phyloP scores from a whole-genome alignment of 2,329 filamentous ascomycete species.

The Colletotrichum horii region DNA sequence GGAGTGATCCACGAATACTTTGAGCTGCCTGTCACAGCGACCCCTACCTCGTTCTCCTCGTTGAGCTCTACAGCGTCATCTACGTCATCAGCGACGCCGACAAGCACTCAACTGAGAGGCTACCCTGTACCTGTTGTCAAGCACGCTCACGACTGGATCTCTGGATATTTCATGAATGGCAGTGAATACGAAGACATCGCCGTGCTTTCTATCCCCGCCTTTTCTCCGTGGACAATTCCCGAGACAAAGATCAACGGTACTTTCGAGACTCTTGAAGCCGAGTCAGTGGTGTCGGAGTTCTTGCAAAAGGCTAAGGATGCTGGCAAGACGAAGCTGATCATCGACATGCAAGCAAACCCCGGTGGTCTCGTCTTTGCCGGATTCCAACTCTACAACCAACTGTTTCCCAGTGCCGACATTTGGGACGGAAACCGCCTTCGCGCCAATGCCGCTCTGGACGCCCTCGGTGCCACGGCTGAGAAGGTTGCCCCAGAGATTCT shows the following conservation, averaged over 20 bases:
- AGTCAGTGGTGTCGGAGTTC: slow-evolving; percentile 38
- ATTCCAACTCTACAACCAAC: slow-evolving; percentile 51
- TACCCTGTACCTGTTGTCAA: slow-evolving; percentile 29
- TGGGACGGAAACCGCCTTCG: slow-evolving; percentile 21
- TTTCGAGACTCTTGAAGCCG: slow-evolving; percentile 23
- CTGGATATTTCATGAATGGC: slow-evolving; percentile 31
- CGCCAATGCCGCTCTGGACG: slow-evolving; percentile 14
- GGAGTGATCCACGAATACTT: background rate
- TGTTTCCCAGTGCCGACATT: slow-evolving; percentile 30
- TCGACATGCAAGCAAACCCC: slow-evolving; percentile 66
- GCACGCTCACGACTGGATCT: slow-evolving; percentile 26
- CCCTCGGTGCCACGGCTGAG: slow-evolving; percentile 6
- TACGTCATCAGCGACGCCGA: background rate
- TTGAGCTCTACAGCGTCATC: background rate
- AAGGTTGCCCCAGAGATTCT: background rate
- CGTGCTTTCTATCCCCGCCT: slow-evolving; percentile 27
- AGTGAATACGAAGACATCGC: slow-evolving; percentile 31
- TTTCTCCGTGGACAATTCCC: slow-evolving; percentile 14
- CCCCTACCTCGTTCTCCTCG: background rate
- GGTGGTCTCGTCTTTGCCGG: slow-evolving; percentile 58
- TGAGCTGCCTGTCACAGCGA: background rate
- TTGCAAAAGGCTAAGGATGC: slow-evolving; percentile 49
- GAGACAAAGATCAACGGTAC: background rate
- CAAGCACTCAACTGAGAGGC: slow-evolving; percentile 18
- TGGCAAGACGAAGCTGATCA: slow-evolving; percentile 63